These are phyloP conservation scores for Heliophila coronopifolia DNA, from an alignment of 441 rosid genomes.

Conservation along the genomic window DNA sequence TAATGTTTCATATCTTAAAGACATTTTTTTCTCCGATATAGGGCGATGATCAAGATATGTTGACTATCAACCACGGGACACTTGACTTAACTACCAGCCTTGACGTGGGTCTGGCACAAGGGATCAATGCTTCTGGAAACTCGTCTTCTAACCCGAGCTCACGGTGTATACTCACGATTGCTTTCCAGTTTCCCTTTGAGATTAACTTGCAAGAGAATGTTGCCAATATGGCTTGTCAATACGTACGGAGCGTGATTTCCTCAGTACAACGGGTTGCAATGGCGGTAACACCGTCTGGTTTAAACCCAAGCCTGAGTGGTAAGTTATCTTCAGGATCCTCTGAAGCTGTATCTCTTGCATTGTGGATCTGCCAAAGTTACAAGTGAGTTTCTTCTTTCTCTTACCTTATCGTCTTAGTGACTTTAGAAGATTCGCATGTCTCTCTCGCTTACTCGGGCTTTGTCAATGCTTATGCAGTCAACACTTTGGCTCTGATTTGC, in stretches of 20 bases:
- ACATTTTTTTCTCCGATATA: slow-evolving; percentile 32
- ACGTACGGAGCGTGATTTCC: slow-evolving; percentile 70
- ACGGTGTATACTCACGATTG: slow-evolving; percentile 79
- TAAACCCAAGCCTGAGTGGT: slow-evolving; percentile 25
- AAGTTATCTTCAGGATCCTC: slow-evolving; percentile 71
- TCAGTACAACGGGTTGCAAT: slow-evolving; percentile 94
- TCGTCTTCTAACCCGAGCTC: slow-evolving; percentile 73
- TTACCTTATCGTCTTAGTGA: neutral
- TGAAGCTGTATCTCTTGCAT: slow-evolving; percentile 73
- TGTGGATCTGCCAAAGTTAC: slow-evolving; percentile 80
- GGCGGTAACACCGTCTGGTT: slow-evolving; percentile 72
- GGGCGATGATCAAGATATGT: too few relatives aligned
- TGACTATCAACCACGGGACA: slow-evolving; percentile 61
- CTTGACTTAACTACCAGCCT: slow-evolving; percentile 89
- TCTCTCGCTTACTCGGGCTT: too few relatives aligned
- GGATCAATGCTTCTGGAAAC: too few relatives aligned
- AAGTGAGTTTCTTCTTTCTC: slow-evolving; percentile 33
- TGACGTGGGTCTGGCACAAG: too few relatives aligned
- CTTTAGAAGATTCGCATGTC: neutral
- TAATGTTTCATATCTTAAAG: too few relatives aligned
- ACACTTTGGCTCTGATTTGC: slow-evolving; percentile 45
- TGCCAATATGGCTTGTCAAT: slow-evolving; percentile 94
- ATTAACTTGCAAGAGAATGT: slow-evolving; percentile 69
- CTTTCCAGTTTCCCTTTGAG: slow-evolving; percentile 82
- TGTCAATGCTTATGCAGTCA: slow-evolving; percentile 27